Evolutionary conservation across 495 filamentous ascomycete genomes (phyloP).

Genomic region (Parachaetomium inaequale): DNA sequence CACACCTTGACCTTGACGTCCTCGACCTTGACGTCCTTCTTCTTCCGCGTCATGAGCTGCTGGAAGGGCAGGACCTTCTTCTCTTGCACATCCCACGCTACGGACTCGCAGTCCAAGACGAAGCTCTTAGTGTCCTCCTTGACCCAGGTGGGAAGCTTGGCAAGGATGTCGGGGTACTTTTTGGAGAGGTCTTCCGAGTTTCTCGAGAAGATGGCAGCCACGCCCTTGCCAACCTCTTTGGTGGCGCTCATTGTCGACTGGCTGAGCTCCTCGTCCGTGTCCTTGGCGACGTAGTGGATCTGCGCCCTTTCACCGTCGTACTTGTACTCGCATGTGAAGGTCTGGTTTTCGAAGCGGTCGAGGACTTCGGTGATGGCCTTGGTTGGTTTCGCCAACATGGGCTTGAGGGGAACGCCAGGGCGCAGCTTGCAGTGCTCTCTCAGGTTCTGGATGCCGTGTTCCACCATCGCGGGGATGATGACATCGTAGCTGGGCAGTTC

Average conservation of each 20-base stretch:
- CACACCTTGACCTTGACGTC: slow-evolving; percentile 97
- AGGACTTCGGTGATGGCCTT: slow-evolving; percentile 99
- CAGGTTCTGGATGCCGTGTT: slow-evolving; percentile 79
- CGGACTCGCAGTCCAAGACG: slow-evolving; percentile 95
- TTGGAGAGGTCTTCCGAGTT: slow-evolving; percentile 96
- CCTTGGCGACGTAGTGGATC: slow-evolving; percentile 92
- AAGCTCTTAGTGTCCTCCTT: slow-evolving; percentile 87
- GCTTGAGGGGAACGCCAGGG: slow-evolving; percentile 91
- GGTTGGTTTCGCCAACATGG: slow-evolving; percentile 97
- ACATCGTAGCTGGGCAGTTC: slow-evolving; percentile 94
- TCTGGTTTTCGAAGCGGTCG: slow-evolving; percentile 91
- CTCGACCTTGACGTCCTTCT: slow-evolving; percentile 95
- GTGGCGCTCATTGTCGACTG: slow-evolving; percentile 48
- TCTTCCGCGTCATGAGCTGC: slow-evolving; percentile 94
- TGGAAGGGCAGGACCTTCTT: slow-evolving; percentile 97
- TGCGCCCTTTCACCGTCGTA: slow-evolving; percentile 97
- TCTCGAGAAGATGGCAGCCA: slow-evolving; percentile 89
- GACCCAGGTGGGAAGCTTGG: slow-evolving; percentile 82
- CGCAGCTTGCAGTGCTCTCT: slow-evolving; percentile 85
- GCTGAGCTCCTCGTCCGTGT: slow-evolving; percentile 58
- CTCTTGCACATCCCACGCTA: slow-evolving; percentile 90
- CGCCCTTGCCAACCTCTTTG: slow-evolving; percentile 55
- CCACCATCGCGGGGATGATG: slow-evolving; percentile 82
- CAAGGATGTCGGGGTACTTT: slow-evolving; percentile 94
- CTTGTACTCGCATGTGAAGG: slow-evolving; percentile 98